Conservation (phyloP, 1,139 yeast species). For the Scheffersomyces illinoinensis region DNA sequence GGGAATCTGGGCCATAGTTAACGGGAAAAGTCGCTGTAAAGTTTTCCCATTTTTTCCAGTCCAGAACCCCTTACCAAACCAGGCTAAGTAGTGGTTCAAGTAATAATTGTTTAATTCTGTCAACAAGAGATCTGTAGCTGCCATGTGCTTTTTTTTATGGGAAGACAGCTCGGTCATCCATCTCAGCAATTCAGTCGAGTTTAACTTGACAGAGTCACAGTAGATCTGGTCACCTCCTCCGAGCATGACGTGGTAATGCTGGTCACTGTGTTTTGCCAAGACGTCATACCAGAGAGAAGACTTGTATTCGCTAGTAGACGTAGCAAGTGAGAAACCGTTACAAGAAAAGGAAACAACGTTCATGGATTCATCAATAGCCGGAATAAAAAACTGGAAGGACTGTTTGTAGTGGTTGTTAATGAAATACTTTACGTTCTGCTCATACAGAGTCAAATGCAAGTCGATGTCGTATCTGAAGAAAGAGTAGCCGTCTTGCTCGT, state of each 20-base stretch:
- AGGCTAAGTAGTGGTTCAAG: conserved; percentile 68
- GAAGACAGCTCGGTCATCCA: conserved; percentile 64
- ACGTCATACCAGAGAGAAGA: conserved; percentile 89
- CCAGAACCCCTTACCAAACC: conserved; percentile 94
- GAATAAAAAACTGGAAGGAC: conserved; percentile 56
- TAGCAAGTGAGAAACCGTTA: conserved; percentile 85
- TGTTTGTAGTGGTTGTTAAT: conserved; percentile 47
- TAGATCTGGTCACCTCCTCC: conserved; percentile 98
- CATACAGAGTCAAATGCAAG: conserved; percentile 44
- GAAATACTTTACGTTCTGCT: conserved; percentile 62
- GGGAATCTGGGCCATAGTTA: conserved; percentile 81
- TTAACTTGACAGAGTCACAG: conserved; percentile 74
- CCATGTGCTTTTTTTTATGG: conserved; percentile 39
- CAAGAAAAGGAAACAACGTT: conserved; percentile 83
- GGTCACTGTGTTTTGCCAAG: conserved; percentile 57
- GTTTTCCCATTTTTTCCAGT: conserved; percentile 65
- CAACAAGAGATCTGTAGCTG: conserved; percentile 47
- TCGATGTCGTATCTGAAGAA: conserved; percentile 68
- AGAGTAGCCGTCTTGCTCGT: conserved; percentile 47
- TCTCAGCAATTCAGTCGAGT: conserved; percentile 52
- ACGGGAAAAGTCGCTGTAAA: conserved; percentile 66
- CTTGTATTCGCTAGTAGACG: conserved; percentile 64
- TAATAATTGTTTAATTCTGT: conserved; percentile 65
- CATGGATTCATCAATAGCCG: conserved; percentile 63
- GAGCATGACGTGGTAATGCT: conserved; percentile 87